phyloP scores from a whole-genome alignment of 768 basidiomycete species.

The Phaeotremella skinneri region DNA sequence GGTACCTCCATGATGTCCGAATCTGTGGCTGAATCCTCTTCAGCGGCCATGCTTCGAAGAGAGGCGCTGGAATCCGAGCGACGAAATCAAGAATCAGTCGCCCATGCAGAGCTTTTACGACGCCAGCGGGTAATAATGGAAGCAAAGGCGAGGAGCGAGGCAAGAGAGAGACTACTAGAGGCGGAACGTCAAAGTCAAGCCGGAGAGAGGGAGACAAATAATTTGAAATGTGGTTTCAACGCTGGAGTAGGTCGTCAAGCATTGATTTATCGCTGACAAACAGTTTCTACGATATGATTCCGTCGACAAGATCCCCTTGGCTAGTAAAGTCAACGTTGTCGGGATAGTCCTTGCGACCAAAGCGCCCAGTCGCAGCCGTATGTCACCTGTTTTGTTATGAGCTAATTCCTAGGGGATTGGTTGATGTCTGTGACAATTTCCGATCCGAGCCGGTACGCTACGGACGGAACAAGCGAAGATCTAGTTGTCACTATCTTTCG shows the following conservation, averaged over 20 bases:
- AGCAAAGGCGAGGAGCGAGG: not conserved
- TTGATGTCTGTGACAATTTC: constrained; percentile 24
- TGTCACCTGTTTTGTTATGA: not conserved
- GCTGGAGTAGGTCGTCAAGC: not conserved
- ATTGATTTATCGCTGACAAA: not conserved
- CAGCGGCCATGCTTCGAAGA: too few relatives aligned
- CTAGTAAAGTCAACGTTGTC: not conserved
- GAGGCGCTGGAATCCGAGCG: not conserved
- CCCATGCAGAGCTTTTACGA: not conserved
- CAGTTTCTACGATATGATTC: not conserved
- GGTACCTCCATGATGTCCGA: too few relatives aligned
- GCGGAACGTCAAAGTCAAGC: not conserved
- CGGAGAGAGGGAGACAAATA: not conserved
- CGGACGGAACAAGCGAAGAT: constrained; percentile 18
- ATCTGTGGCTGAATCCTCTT: too few relatives aligned
- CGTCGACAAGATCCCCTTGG: not conserved
- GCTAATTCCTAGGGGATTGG: constrained; percentile 15
- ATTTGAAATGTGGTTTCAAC: not conserved
- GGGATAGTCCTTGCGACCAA: not conserved
- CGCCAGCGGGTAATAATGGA: not conserved
- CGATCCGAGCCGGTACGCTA: constrained; percentile 26
- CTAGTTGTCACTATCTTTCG: constrained; percentile 34
- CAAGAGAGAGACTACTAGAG: not conserved
- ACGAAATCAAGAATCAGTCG: not conserved
- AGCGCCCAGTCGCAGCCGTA: not conserved